These are phyloP conservation scores for Gracilaria gracilis DNA, from an alignment of 23 red algal species.

Conservation along the genomic window DNA sequence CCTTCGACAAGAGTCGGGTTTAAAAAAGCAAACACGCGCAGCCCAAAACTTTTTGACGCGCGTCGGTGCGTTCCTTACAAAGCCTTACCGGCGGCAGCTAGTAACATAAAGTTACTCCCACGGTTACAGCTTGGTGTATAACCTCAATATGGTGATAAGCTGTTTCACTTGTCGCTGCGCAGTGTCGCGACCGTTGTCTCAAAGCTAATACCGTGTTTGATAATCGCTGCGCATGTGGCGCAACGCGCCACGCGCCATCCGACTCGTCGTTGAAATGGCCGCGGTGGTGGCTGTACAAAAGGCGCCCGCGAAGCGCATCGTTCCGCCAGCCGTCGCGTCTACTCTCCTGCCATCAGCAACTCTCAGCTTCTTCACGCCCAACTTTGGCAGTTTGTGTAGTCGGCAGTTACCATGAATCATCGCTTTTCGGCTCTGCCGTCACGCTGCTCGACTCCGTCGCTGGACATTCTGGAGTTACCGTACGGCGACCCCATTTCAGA, in stretches of 20 bases:
- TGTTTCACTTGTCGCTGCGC: too few relatives aligned
- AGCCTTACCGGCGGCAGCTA: not conserved
- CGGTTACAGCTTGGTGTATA: too few relatives aligned
- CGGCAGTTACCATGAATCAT: not conserved
- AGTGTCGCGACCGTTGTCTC: too few relatives aligned
- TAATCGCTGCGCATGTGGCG: not conserved
- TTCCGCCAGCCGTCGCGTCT: too few relatives aligned
- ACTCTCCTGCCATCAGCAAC: not conserved
- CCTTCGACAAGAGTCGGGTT: not conserved
- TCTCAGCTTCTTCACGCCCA: not conserved
- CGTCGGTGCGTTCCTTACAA: not conserved
- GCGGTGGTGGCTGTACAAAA: not conserved
- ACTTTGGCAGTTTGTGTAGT: too few relatives aligned
- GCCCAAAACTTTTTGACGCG: not conserved
- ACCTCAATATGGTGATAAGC: too few relatives aligned
- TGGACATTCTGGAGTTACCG: constrained; percentile 23
- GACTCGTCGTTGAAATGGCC: not conserved
- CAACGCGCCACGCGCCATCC: not conserved
- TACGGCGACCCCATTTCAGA: not conserved
- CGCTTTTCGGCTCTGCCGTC: not conserved
- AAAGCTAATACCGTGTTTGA: not conserved
- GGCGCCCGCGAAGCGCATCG: not conserved
- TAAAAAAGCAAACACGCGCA: not conserved
- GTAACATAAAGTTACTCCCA: too few relatives aligned
- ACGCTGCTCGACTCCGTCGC: not conserved